These are phyloP conservation scores for Syncephalis fuscata DNA, from an alignment of 371 early-diverging fungal species.

Conservation along the genomic window DNA sequence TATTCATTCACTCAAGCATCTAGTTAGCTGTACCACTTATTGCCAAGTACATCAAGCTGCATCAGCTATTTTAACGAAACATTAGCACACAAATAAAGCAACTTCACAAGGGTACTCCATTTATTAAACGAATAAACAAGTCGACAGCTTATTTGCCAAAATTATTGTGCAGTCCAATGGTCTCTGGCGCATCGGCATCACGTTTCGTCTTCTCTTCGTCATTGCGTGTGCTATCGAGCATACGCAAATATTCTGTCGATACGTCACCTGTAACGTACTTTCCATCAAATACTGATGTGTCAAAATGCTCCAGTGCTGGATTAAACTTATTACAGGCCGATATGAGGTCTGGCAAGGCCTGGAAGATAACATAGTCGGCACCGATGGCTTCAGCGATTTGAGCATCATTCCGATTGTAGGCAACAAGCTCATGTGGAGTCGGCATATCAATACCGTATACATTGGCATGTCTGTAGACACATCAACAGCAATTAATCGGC, in stretches of 20 bases:
- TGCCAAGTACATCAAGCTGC: too few relatives aligned
- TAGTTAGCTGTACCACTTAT: too few relatives aligned
- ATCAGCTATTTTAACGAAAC: too few relatives aligned
- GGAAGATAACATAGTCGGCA: slow-evolving; percentile 87
- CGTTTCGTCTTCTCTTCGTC: slow-evolving; percentile 18
- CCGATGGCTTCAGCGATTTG: slow-evolving; percentile 76
- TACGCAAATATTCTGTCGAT: slow-evolving; percentile 54
- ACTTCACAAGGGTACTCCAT: background rate
- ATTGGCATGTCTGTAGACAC: slow-evolving; percentile 90
- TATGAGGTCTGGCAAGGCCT: slow-evolving; percentile 64
- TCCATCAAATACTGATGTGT: slow-evolving; percentile 90
- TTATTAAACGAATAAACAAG: too few relatives aligned
- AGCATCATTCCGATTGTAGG: slow-evolving; percentile 53
- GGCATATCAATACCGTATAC: slow-evolving; percentile 99
- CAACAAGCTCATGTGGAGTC: slow-evolving; percentile 78
- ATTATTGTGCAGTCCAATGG: slow-evolving; percentile 42
- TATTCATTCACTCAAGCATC: too few relatives aligned
- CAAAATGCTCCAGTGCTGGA: slow-evolving; percentile 60
- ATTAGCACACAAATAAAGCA: background rate
- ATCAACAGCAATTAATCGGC: too few relatives aligned
- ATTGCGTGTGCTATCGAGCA: slow-evolving; percentile 46
- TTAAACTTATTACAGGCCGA: slow-evolving; percentile 71
- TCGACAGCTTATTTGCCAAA: slow-evolving; percentile 4
- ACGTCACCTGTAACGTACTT: slow-evolving; percentile 81
- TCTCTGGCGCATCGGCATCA: slow-evolving; percentile 31